Evolutionary conservation across 176 grass and related monocot genomes (phyloP).

Genomic region (Raddia guianensis): DNA sequence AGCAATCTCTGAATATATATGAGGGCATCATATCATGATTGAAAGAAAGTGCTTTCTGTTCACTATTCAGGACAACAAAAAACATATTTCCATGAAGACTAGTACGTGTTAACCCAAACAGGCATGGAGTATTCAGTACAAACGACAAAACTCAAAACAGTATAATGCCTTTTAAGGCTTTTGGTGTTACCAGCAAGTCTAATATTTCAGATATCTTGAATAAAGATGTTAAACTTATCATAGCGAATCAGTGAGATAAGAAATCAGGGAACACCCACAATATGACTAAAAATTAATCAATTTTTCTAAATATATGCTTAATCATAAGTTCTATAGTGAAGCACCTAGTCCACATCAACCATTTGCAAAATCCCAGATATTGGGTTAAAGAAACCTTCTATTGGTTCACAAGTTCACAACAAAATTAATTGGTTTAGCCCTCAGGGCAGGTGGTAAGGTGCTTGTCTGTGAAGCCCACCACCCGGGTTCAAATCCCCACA

Average conservation of each 20-base stretch:
- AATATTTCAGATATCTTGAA: background rate
- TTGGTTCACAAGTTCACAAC: background rate
- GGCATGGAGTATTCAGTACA: background rate
- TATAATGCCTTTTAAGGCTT: background rate
- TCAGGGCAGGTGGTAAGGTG: no score
- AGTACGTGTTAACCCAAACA: background rate
- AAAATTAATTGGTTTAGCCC: background rate
- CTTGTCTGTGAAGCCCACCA: no score
- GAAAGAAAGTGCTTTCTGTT: background rate
- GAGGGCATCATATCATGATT: conserved; percentile 1
- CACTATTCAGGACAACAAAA: background rate
- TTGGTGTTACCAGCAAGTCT: background rate
- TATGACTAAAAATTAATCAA: background rate
- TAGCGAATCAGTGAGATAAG: background rate
- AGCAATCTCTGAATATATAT: background rate
- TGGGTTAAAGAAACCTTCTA: background rate
- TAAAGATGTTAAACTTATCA: background rate
- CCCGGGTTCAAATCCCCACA: no score
- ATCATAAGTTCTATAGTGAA: background rate
- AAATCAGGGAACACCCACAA: background rate
- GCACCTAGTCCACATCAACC: background rate
- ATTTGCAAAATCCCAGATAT: background rate
- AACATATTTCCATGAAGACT: background rate
- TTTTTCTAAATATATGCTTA: background rate
- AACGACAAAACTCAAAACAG: background rate